phyloP scores from a whole-genome alignment of 148 eudicot species.

The Drosera capensis region DNA sequence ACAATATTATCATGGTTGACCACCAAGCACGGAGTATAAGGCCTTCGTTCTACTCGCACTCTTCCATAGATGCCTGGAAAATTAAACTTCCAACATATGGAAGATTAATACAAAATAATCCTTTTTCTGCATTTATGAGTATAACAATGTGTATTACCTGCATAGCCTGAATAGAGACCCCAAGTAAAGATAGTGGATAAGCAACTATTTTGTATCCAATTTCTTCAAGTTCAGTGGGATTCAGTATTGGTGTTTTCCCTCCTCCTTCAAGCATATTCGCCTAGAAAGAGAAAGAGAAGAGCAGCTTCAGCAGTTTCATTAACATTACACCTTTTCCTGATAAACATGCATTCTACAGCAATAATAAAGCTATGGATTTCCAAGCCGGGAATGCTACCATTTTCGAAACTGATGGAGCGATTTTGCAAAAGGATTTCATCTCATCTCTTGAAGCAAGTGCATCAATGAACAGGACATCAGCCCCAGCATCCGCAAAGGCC shows the following conservation, averaged over 20 bases:
- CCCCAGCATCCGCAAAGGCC: constrained; percentile 87
- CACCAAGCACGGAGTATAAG: too few species aligned
- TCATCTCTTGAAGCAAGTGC: constrained; percentile 84
- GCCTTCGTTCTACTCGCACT: too few species aligned
- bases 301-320: neutral
- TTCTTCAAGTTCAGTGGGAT: constrained; percentile 72
- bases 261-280: constrained; percentile 99
- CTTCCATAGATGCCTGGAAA: too few species aligned
- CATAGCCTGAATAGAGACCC: constrained; percentile 85
- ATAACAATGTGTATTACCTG: constrained; percentile 32
- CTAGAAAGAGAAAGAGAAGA: constrained; percentile 15
- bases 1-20: constrained; percentile 1
- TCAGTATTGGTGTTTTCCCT: constrained; percentile 88
- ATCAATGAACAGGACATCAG: constrained; percentile 84
- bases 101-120: too few species aligned
- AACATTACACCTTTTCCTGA: neutral
- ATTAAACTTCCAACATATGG: too few species aligned
- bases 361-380: neutral
- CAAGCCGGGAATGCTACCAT: constrained; percentile 31
- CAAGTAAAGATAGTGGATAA: constrained; percentile 84
- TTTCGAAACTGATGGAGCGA: constrained; percentile 59
- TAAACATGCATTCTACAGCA: neutral
- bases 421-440: constrained; percentile 65
- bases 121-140: neutral
- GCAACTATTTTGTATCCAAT: constrained; percentile 78